A percentile compares a stretch with the other conserved stretches of the same genome.
Evolutionary conservation across 2,329 filamentous ascomycete genomes (phyloP).

Genomic region (Aspergillus persii): DNA sequence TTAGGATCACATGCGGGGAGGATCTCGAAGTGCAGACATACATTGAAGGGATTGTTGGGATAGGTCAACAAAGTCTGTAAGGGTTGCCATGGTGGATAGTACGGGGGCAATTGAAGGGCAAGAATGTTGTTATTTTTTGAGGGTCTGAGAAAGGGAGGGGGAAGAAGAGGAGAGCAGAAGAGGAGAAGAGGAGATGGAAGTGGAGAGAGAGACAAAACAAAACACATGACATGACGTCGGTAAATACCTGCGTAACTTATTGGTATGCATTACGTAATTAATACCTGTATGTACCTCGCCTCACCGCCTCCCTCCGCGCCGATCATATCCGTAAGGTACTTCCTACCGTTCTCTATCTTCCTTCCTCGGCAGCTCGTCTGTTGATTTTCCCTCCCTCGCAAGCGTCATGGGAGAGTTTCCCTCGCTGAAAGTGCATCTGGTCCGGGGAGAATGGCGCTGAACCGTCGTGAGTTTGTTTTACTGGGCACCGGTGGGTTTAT

Average conservation of each 20-base stretch:
- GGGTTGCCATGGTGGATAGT: slow-evolving; percentile 29
- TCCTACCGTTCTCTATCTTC: not conserved
- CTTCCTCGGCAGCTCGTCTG: not conserved
- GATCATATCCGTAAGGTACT: not conserved
- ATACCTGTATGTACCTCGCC: no score
- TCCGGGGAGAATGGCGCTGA: slow-evolving; percentile 47
- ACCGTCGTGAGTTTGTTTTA: slow-evolving; percentile 43
- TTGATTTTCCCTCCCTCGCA: slow-evolving; percentile 8
- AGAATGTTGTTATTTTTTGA: not conserved
- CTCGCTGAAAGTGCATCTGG: slow-evolving; percentile 5
- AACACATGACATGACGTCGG: slow-evolving; percentile 15
- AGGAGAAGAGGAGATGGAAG: not conserved
- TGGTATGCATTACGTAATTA: no score
- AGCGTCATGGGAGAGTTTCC: slow-evolving; percentile 46
- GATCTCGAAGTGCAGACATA: slow-evolving; percentile 42
- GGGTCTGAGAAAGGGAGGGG: slow-evolving; percentile 6
- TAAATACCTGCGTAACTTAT: not conserved
- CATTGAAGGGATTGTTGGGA: slow-evolving; percentile 64
- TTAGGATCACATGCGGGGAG: slow-evolving; percentile 30
- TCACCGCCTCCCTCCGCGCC: no score
- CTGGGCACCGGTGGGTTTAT: slow-evolving; percentile 56
- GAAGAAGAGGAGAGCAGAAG: not conserved
- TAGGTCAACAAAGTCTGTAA: slow-evolving; percentile 57
- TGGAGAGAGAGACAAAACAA: not conserved
- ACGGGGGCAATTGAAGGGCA: not conserved